Evolutionary conservation across 202 grass and related monocot species (phyloP).

Genomic region (Carex sylvatica): DNA sequence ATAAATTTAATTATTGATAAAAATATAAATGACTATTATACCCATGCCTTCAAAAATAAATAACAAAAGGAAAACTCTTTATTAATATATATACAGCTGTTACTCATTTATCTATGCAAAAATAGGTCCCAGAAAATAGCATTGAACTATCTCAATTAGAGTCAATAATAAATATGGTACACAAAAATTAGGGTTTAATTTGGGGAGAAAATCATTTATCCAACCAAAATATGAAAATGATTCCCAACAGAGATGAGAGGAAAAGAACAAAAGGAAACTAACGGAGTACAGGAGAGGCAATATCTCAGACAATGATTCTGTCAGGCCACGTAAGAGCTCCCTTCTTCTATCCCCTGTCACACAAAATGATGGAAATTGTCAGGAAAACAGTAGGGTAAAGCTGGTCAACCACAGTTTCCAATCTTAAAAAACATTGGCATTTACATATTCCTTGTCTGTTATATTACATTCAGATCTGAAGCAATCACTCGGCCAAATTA

Average conservation of each 20-base stretch:
- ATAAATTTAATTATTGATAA: no score
- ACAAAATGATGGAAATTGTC: constrained; percentile 13
- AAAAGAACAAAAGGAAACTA: constrained; percentile 40
- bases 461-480: background rate
- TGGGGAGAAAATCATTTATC: background rate
- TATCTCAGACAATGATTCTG: constrained; percentile 78
- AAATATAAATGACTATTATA: no score
- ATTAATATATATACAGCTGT: no score
- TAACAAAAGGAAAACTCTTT: no score
- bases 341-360: constrained; percentile 80
- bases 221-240: background rate
- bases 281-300: constrained; percentile 87
- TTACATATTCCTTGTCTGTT: background rate
- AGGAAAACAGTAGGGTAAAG: constrained; percentile 20
- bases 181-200: background rate
- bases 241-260: background rate
- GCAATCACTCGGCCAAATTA: background rate
- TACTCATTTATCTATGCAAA: no score
- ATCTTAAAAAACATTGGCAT: background rate
- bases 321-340: constrained; percentile 83
- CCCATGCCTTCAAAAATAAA: no score
- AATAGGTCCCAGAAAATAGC: no score
- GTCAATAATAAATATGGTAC: background rate
- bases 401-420: background rate
- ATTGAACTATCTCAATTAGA: no score